Evolutionary conservation across 192 early-diverging fungal genomes (phyloP).

Genomic region (Chytriomyces confervae): DNA sequence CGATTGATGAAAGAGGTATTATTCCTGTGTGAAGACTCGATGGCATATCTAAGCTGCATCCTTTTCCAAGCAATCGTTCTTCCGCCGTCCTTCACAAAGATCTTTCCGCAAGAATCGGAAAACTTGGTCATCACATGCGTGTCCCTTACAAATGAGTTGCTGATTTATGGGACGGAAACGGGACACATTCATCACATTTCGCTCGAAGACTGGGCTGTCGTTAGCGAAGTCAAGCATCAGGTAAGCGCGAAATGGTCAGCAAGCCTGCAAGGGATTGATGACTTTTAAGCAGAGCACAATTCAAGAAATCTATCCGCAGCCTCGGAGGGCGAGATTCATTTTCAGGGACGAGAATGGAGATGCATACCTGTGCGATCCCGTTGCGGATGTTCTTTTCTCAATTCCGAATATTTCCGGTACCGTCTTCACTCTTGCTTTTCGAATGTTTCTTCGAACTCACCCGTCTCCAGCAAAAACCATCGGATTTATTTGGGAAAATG

Average conservation of each 20-base stretch:
- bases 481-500: conserved; percentile 56
- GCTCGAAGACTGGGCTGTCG: conserved; percentile 51
- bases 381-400: conserved; percentile 38
- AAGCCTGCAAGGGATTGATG: background rate
- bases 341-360: conserved; percentile 52
- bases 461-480: conserved; percentile 40
- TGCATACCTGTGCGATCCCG: conserved; percentile 47
- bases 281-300: conserved; percentile 41
- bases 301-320: conserved; percentile 44
- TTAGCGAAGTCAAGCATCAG: conserved; percentile 52
- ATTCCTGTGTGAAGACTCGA: background rate
- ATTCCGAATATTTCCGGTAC: conserved; percentile 40
- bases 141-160: conserved; percentile 44
- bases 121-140: conserved; percentile 38
- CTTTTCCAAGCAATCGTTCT: conserved; percentile 18
- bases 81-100: conserved; percentile 32
- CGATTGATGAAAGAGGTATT: conserved; percentile 40
- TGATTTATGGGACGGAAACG: conserved; percentile 46
- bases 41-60: background rate
- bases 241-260: conserved; percentile 31
- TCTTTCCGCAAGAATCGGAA: conserved; percentile 42
- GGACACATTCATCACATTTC: conserved; percentile 45
- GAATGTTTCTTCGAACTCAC: background rate
- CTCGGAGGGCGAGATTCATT: conserved; percentile 42
- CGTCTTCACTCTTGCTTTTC: background rate